A percentile compares a stretch with the other conserved stretches of the same genome.
Conservation (phyloP, 768 basidiomycete genomes). For the Cytidiella melzeri region DNA sequence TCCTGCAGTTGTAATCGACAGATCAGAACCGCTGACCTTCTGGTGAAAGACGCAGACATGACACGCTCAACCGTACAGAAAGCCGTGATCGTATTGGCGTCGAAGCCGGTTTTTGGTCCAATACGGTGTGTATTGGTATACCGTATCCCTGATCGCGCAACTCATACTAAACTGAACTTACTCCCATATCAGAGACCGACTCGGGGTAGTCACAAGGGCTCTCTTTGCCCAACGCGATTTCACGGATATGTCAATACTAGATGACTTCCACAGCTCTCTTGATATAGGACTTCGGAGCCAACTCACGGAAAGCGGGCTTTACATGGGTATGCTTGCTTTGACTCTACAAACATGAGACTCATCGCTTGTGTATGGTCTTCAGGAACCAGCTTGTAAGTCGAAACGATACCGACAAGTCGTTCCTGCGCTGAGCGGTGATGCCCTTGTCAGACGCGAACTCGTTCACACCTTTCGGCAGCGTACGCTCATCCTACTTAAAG, state of each 20-base stretch:
- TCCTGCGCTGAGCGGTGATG: too few relatives aligned
- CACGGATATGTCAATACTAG: conserved; percentile 78
- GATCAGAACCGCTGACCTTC: conserved; percentile 71
- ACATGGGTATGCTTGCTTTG: conserved; percentile 70
- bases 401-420: background rate
- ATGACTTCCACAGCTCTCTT: conserved; percentile 76
- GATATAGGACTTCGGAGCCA: conserved; percentile 72
- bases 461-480: conserved; percentile 91
- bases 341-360: too few relatives aligned
- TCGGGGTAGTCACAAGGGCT: conserved; percentile 90
- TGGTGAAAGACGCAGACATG: conserved; percentile 77
- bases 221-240: conserved; percentile 75
- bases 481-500: conserved; percentile 89
- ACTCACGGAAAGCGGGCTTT: conserved; percentile 87
- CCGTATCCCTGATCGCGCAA: too few relatives aligned
- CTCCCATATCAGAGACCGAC: conserved; percentile 86
- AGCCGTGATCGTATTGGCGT: conserved; percentile 90
- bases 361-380: too few relatives aligned
- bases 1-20: conserved; percentile 83
- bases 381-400: conserved; percentile 66
- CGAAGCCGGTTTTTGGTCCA: conserved; percentile 88
- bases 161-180: too few relatives aligned
- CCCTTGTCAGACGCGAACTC: conserved; percentile 73
- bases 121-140: conserved; percentile 69
- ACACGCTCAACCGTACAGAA: conserved; percentile 97